phyloP scores from a whole-genome alignment of 495 filamentous ascomycete species.

The Collariella sp. region DNA sequence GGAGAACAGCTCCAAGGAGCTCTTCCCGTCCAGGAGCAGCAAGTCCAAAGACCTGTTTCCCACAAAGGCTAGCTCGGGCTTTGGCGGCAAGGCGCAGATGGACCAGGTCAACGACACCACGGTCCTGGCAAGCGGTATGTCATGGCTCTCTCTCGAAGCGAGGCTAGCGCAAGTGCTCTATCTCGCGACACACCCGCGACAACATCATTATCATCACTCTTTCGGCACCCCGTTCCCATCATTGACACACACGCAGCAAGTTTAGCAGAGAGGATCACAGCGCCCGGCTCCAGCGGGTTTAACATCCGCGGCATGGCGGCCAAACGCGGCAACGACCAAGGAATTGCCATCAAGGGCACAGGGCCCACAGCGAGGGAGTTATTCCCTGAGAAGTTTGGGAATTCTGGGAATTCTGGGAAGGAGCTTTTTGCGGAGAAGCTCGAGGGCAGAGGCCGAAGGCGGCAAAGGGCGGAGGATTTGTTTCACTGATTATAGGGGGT shows the following conservation, averaged over 20 bases:
- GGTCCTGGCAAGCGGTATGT: conserved; percentile 34
- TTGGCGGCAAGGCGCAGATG: conserved; percentile 29
- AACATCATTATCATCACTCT: background rate
- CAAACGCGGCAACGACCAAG: conserved; percentile 42
- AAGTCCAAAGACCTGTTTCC: conserved; percentile 64
- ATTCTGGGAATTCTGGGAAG: conserved; percentile 61
- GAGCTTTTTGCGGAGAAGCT: conserved; percentile 55
- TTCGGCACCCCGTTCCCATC: background rate
- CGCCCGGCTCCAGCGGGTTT: conserved; percentile 30
- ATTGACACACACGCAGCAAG: conserved; percentile 24
- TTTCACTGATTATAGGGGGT: conserved; percentile 36
- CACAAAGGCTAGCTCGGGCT: conserved; percentile 34
- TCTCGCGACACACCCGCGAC: background rate
- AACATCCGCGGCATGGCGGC: conserved; percentile 55
- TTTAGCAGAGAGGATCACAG: conserved; percentile 36
- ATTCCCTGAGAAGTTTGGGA: conserved; percentile 60
- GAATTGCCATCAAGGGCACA: conserved; percentile 57
- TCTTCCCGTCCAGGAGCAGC: conserved; percentile 54
- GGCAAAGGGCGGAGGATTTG: conserved; percentile 47
- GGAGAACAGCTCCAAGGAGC: conserved; percentile 46
- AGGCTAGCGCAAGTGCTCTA: conserved; percentile 8
- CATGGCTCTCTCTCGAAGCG: conserved; percentile 14
- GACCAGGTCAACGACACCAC: conserved; percentile 39
- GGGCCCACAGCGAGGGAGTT: conserved; percentile 54
- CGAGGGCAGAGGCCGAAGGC: conserved; percentile 37